Conservation (phyloP, 2,329 filamentous ascomycete genomes). For the Monosporascus sp. region DNA sequence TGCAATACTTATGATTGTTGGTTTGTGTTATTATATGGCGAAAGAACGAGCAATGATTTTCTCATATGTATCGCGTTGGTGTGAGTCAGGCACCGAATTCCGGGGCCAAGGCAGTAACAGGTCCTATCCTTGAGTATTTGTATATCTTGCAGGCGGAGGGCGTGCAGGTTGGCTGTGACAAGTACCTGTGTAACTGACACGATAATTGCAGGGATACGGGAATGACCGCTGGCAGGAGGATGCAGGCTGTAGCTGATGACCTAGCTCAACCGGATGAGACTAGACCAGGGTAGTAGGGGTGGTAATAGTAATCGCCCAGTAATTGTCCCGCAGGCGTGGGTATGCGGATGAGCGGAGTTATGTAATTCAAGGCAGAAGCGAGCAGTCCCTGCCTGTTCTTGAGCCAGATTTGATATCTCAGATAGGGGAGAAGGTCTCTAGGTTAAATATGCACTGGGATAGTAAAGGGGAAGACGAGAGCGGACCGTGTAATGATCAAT, state of each 20-base stretch:
- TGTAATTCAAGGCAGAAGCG: neutral
- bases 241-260: neutral
- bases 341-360: neutral
- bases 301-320: neutral
- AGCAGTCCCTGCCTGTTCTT: neutral
- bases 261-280: neutral
- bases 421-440: neutral
- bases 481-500: neutral
- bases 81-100: conserved; percentile 33
- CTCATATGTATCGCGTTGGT: conserved; percentile 17
- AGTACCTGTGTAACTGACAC: neutral
- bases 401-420: neutral
- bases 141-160: conserved; percentile 20
- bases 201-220: too few relatives aligned
- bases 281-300: neutral
- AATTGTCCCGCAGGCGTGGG: neutral
- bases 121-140: conserved; percentile 26
- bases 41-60: conserved; percentile 19
- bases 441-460: neutral
- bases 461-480: neutral
- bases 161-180: neutral
- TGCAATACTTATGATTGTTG: conserved; percentile 9
- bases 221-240: neutral
- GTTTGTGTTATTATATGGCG: conserved; percentile 25
- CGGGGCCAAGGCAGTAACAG: conserved; percentile 26